Percentiles rank a stretch among this genome's conserved stretches.
phyloP scores from a whole-genome alignment of 495 filamentous ascomycete species.

The Lineolata rhizophorae region DNA sequence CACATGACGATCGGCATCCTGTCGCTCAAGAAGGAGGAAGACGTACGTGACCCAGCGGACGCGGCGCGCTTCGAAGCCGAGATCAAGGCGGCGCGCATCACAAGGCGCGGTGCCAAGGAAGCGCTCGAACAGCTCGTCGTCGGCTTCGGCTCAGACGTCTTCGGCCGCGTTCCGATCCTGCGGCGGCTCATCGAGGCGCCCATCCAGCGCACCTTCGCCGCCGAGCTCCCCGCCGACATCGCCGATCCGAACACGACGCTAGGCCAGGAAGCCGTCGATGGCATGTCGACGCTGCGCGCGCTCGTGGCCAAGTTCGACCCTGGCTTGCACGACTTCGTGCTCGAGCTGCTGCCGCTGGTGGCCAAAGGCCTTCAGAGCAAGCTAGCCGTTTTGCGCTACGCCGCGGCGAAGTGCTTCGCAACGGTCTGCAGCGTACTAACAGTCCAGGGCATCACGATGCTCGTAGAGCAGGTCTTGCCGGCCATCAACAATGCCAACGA shows the following conservation, averaged over 20 bases:
- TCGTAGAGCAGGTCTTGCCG: slow-evolving; percentile 83
- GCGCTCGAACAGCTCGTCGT: slow-evolving; percentile 69
- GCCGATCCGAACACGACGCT: slow-evolving; percentile 42
- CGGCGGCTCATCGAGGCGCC: slow-evolving; percentile 59
- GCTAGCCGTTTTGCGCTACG: slow-evolving; percentile 81
- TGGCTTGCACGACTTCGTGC: slow-evolving; percentile 52
- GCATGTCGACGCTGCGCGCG: slow-evolving; percentile 75
- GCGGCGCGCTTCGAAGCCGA: slow-evolving; percentile 73
- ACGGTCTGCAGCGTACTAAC: slow-evolving; percentile 93
- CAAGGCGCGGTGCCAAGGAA: slow-evolving; percentile 80
- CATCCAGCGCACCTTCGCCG: slow-evolving; percentile 47
- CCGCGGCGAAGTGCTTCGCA: slow-evolving; percentile 91
- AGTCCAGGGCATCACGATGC: slow-evolving; percentile 81
- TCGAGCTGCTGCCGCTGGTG: slow-evolving; percentile 65
- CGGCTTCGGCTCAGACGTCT: slow-evolving; percentile 53
- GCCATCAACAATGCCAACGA: slow-evolving; percentile 75
- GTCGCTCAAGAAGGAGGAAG: slow-evolving; percentile 89
- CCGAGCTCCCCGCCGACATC: slow-evolving; percentile 43
- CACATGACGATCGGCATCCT: slow-evolving; percentile 54
- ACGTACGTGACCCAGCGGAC: slow-evolving; percentile 78
- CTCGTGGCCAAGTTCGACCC: slow-evolving; percentile 64
- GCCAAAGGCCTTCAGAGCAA: slow-evolving; percentile 67
- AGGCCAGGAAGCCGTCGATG: slow-evolving; percentile 85
- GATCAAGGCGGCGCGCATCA: slow-evolving; percentile 66
- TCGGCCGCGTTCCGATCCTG: slow-evolving; percentile 63